Conservation (phyloP, 768 basidiomycete species). For the Cyathus striatus region DNA sequence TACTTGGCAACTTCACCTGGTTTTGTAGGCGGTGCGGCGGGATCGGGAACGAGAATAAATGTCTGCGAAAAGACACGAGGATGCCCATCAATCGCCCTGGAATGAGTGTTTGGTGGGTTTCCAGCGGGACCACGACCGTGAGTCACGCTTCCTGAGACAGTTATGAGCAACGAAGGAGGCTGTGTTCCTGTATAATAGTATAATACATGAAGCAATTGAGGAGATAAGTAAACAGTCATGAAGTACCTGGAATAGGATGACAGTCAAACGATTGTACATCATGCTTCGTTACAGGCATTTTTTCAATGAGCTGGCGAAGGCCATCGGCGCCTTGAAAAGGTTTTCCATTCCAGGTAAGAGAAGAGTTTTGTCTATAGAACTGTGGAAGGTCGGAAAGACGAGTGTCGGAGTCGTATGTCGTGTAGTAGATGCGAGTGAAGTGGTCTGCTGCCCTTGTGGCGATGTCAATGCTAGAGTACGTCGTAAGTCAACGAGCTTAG, state of each 20-base stretch:
- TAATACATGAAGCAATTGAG: constrained; percentile 3
- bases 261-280: constrained; percentile 88
- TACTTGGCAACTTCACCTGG: constrained; percentile 78
- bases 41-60: constrained; percentile 79
- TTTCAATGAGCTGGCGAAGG: constrained; percentile 57
- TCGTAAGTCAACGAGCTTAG: constrained; percentile 6
- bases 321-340: constrained; percentile 72
- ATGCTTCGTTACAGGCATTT: constrained; percentile 77
- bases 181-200: constrained; percentile 50
- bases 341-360: constrained; percentile 82
- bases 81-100: constrained; percentile 63
- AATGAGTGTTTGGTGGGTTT: constrained; percentile 48
- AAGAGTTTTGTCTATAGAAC: constrained; percentile 75
- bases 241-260: constrained; percentile 78
- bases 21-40: constrained; percentile 56
- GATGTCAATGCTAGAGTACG: constrained; percentile 66
- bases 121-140: constrained; percentile 59
- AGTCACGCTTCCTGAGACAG: constrained; percentile 75
- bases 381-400: constrained; percentile 73
- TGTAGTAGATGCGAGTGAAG: constrained; percentile 80
- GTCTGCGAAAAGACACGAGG: constrained; percentile 86
- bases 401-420: constrained; percentile 76
- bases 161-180: constrained; percentile 74
- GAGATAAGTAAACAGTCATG: constrained; percentile 1
- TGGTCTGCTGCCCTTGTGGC: constrained; percentile 79